Percentiles rank a stretch among this genome's conserved stretches.
These are phyloP conservation scores for Globisporangium rhizosaccharum DNA, from an alignment of 352 stramenopile genomes.

Conservation along the genomic window DNA sequence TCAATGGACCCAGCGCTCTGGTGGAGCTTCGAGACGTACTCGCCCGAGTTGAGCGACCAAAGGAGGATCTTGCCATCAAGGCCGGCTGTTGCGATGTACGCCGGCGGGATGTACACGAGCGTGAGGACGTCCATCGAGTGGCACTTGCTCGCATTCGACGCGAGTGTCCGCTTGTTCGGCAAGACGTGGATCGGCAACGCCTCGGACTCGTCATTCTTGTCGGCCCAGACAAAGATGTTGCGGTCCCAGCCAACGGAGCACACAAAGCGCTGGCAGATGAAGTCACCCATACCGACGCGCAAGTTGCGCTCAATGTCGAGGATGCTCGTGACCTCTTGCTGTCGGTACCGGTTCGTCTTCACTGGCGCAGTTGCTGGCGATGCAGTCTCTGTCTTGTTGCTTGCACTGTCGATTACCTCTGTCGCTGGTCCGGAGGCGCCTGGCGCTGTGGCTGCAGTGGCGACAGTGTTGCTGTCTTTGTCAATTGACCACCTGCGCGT, in stretches of 20 bases:
- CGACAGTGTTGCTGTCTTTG: too few species aligned
- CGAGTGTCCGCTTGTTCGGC: slow-evolving; percentile 25
- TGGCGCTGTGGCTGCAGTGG: too few species aligned
- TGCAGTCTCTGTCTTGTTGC: background rate
- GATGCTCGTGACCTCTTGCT: slow-evolving; percentile 83
- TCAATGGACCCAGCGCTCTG: slow-evolving; percentile 63
- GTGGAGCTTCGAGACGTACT: slow-evolving; percentile 56
- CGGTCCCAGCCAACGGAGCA: slow-evolving; percentile 83
- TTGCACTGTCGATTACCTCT: background rate
- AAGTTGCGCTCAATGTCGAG: slow-evolving; percentile 75
- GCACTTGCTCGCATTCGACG: slow-evolving; percentile 23
- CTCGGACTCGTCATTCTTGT: slow-evolving; percentile 77
- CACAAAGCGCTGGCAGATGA: slow-evolving; percentile 76
- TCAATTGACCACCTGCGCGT: too few species aligned
- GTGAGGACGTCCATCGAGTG: slow-evolving; percentile 70
- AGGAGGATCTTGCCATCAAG: slow-evolving; percentile 70
- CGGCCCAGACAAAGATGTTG: slow-evolving; percentile 77
- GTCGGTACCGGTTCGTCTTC: slow-evolving; percentile 35
- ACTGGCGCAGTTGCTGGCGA: too few species aligned
- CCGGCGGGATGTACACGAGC: slow-evolving; percentile 62
- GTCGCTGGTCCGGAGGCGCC: background rate
- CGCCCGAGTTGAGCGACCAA: slow-evolving; percentile 76
- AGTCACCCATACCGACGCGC: slow-evolving; percentile 76
- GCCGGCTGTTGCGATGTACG: slow-evolving; percentile 61
- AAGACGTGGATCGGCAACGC: slow-evolving; percentile 53